Conservation (phyloP, 352 stramenopile species). For the Plasmopara halstedii region DNA sequence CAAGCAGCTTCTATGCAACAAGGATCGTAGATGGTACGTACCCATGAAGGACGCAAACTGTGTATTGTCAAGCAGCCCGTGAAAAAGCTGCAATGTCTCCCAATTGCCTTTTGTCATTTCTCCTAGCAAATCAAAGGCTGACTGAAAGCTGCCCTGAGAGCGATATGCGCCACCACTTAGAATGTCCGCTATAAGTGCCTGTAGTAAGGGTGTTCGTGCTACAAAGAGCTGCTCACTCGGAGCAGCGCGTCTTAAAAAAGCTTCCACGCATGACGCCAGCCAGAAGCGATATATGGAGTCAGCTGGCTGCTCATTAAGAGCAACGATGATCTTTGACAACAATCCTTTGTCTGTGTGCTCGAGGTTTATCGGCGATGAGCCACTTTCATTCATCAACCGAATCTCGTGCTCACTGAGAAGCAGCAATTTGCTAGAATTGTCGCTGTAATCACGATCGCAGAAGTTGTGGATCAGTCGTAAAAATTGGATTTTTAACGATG, state of each 20-base stretch:
- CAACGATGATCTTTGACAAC: constrained; percentile 86
- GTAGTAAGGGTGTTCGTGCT: constrained; percentile 79
- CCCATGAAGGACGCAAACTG: constrained; percentile 89
- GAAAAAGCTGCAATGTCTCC: constrained; percentile 86
- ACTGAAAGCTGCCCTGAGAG: constrained; percentile 90
- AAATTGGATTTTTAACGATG: constrained; percentile 93
- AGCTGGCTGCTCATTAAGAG: constrained; percentile 84
- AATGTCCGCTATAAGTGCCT: constrained; percentile 85
- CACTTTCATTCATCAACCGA: constrained; percentile 38
- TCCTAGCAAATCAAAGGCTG: constrained; percentile 92
- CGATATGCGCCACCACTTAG: constrained; percentile 73
- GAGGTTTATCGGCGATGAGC: constrained; percentile 45
- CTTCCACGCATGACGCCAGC: constrained; percentile 94
- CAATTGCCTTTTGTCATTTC: constrained; percentile 94
- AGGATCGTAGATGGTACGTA: constrained; percentile 18
- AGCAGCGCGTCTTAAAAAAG: constrained; percentile 86
- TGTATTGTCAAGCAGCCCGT: constrained; percentile 77
- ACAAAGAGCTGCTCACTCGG: constrained; percentile 89
- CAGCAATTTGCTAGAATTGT: constrained; percentile 76
- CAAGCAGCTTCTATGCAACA: constrained; percentile 2
- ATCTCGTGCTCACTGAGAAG: constrained; percentile 67
- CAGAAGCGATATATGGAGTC: constrained; percentile 96
- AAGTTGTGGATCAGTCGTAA: constrained; percentile 95
- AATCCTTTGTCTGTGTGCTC: constrained; percentile 74
- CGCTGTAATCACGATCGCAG: constrained; percentile 90